phyloP scores from a whole-genome alignment of 495 filamentous ascomycete genomes.

The Aspergillus hancockii region DNA sequence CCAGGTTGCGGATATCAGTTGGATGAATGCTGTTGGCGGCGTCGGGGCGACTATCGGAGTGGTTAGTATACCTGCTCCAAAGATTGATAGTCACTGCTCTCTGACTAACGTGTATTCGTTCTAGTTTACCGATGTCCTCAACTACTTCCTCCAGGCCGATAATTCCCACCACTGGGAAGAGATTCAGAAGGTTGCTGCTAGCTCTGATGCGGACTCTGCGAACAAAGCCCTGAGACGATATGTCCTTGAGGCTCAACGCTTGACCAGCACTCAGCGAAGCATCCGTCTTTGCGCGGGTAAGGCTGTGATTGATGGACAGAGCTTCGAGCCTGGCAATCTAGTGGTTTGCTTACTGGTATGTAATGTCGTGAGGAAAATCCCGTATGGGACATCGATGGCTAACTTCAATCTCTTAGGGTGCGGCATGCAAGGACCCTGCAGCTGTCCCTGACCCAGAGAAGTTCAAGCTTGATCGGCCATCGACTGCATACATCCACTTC shows the following conservation, averaged over 20 bases:
- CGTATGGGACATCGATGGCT: not conserved
- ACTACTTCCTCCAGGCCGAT: not conserved
- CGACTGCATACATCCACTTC: conserved; percentile 57
- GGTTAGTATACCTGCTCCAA: conserved; percentile 5
- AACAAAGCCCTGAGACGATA: conserved; percentile 6
- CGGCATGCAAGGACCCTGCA: not conserved
- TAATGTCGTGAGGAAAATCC: too few species aligned
- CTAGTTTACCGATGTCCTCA: not conserved
- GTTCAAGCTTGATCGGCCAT: conserved; percentile 54
- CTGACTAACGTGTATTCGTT: not conserved
- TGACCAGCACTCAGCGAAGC: conserved; percentile 15
- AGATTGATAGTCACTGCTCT: not conserved
- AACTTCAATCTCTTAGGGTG: not conserved
- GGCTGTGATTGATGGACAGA: conserved; percentile 7
- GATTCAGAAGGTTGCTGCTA: not conserved
- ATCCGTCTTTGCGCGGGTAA: conserved; percentile 10
- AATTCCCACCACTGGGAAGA: not conserved
- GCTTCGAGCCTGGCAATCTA: not conserved
- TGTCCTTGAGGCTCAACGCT: conserved; percentile 21
- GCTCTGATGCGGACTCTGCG: not conserved
- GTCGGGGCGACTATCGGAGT: conserved; percentile 39
- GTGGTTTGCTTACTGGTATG: not conserved
- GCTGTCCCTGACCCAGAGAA: conserved; percentile 54
- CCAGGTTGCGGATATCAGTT: conserved; percentile 32
- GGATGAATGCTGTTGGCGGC: conserved; percentile 35